phyloP scores from a whole-genome alignment of 352 stramenopile genomes.

The Globisporangium acanthophoron region DNA sequence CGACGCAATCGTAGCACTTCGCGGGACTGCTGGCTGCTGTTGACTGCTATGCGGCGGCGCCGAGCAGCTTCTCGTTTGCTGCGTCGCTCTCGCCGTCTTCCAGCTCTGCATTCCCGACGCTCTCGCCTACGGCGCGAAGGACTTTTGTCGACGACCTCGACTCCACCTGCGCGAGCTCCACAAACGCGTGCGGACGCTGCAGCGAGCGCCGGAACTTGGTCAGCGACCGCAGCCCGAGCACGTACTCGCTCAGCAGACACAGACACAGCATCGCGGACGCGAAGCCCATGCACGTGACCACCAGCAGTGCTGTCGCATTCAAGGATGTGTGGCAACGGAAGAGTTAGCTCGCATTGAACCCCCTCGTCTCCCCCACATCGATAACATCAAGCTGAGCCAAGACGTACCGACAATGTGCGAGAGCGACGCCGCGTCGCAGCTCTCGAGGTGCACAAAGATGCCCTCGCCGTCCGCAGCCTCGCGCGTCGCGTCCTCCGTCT shows the following conservation, averaged over 20 bases:
- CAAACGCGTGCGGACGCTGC: conserved; percentile 20
- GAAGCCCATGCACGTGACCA: conserved; percentile 37
- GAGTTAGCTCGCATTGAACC: not conserved
- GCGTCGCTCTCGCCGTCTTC: not conserved
- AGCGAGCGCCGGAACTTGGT: conserved; percentile 28
- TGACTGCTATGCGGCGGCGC: not conserved
- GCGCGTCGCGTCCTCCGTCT: not conserved
- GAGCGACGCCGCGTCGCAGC: conserved; percentile 34
- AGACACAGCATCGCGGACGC: conserved; percentile 34
- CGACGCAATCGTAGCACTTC: not conserved
- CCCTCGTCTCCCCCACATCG: not conserved
- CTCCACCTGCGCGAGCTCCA: conserved; percentile 38
- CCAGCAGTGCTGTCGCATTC: conserved; percentile 21
- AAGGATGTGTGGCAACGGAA: not conserved
- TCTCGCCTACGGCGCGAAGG: no score
- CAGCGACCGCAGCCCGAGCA: conserved; percentile 34
- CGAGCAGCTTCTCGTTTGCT: not conserved
- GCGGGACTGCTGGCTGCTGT: no score
- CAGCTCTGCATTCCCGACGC: not conserved
- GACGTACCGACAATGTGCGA: conserved; percentile 34
- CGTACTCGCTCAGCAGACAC: conserved; percentile 38
- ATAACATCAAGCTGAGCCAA: not conserved
- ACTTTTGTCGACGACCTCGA: not conserved
- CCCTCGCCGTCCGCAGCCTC: conserved; percentile 3
- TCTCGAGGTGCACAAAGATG: conserved; percentile 26